phyloP scores from a whole-genome alignment of 78 protist genomes.

The Dictyostelium firmibasis region DNA sequence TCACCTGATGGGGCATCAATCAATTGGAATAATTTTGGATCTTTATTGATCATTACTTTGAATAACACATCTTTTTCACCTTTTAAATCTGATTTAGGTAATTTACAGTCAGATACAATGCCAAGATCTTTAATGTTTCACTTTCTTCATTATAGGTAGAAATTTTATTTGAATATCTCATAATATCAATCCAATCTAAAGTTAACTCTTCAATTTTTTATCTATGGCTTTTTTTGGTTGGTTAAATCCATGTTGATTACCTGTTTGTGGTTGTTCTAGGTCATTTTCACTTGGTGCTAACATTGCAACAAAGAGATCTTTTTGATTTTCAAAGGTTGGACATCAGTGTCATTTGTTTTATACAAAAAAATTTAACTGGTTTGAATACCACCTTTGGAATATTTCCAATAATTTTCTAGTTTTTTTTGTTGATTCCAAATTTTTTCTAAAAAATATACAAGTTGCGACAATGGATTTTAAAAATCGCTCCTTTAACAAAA shows the following conservation, averaged over 20 bases:
- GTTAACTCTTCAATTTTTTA: not conserved
- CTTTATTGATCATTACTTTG: not conserved
- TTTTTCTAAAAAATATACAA: too few relatives aligned
- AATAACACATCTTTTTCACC: not conserved
- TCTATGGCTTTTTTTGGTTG: not conserved
- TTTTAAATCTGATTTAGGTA: not conserved
- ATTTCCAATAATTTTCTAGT: too few relatives aligned
- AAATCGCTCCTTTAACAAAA: too few relatives aligned
- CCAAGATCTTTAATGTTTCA: constrained; percentile 35
- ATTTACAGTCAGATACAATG: not conserved
- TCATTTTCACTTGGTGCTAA: not conserved
- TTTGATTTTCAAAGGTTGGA: constrained; percentile 8
- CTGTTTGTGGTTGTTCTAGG: not conserved
- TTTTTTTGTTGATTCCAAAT: not conserved
- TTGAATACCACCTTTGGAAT: too few relatives aligned
- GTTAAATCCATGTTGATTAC: not conserved
- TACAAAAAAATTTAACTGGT: too few relatives aligned
- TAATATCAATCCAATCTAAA: constrained; percentile 17
- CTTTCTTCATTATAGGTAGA: not conserved
- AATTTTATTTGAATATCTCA: constrained; percentile 23
- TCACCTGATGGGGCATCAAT: not conserved
- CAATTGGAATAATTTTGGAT: not conserved
- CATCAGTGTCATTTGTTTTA: not conserved
- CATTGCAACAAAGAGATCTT: not conserved
- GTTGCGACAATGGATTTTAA: too few relatives aligned